These are phyloP conservation scores for Cercophora scortea DNA, from an alignment of 495 filamentous ascomycete genomes.

Conservation along the genomic window DNA sequence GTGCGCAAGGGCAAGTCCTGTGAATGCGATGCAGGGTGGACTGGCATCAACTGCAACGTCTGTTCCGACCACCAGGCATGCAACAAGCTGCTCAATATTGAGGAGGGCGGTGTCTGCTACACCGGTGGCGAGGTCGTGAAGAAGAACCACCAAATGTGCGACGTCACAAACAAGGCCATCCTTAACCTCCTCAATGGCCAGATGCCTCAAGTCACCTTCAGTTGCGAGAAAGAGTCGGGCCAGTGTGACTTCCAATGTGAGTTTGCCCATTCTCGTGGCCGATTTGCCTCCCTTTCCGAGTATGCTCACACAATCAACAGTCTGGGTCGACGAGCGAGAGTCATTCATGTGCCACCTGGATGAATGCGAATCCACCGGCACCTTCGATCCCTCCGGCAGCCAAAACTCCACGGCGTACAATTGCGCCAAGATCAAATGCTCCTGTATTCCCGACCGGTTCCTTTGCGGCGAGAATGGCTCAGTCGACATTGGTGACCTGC, in stretches of 20 bases:
- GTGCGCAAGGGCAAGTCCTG: slow-evolving; percentile 61
- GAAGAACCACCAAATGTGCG: slow-evolving; percentile 95
- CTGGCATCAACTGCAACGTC: slow-evolving; percentile 98
- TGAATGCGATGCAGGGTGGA: slow-evolving; percentile 89
- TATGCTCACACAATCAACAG: slow-evolving; percentile 41
- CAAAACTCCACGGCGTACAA: slow-evolving; percentile 77
- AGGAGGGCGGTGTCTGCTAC: slow-evolving; percentile 79
- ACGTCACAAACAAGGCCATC: slow-evolving; percentile 92
- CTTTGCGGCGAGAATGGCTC: slow-evolving; percentile 87
- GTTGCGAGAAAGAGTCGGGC: slow-evolving; percentile 63
- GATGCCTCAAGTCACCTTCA: slow-evolving; percentile 89
- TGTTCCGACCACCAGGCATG: slow-evolving; percentile 79
- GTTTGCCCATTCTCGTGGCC: slow-evolving; percentile 11
- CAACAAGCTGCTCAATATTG: slow-evolving; percentile 71
- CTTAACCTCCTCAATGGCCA: slow-evolving; percentile 72
- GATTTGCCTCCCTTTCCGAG: background rate
- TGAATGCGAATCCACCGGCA: slow-evolving; percentile 63
- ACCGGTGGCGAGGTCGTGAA: slow-evolving; percentile 83
- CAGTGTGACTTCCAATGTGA: slow-evolving; percentile 90
- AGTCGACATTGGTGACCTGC: slow-evolving; percentile 80
- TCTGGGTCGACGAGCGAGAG: slow-evolving; percentile 90
- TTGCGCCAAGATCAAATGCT: slow-evolving; percentile 76
- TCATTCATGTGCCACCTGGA: slow-evolving; percentile 93
- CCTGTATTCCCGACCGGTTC: slow-evolving; percentile 85
- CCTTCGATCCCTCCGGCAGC: slow-evolving; percentile 48